Evolutionary conservation across 805 yeast genomes (phyloP), one percentile per base, ranked within the genome.

Genomic region (Saturnispora saitoi): DNA sequence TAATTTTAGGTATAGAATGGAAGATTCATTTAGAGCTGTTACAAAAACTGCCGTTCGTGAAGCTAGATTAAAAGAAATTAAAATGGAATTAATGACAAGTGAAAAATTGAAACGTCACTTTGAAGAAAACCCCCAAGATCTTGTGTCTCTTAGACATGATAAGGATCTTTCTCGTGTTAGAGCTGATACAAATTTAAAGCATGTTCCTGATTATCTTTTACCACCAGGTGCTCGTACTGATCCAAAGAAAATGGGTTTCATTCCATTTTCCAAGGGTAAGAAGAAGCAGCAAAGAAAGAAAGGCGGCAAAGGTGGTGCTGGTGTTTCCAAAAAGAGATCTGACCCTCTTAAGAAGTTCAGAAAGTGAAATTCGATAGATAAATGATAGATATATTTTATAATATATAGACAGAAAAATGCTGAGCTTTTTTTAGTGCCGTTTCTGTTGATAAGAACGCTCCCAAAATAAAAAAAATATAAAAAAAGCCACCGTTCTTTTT

Each of bases 51-150:
- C 96, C 0, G 79, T 93, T 24, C 80, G 97, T 66, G 97, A 93
- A 60, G 98, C 98, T 1, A 78, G 98, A 60, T 76, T 89, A 49
- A 85, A 80, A 64, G 99, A 93, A 62, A 75, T 91, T 64, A 86
- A 86, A 64, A 77, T 81, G 56, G 98, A 93, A 66, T 72, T 93
- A 63, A 70, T 93, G 53, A 79, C 91, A 40, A 86, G 95, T 57
- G 96, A 88, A 50, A 89, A 87, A 62, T 76, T 93, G 63, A 88
- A 89, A 67, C 77, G 96, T 61, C 95, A 88, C 68, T 93, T 93
- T 63, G 96, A 91, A 65, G 98, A 93, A 62, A 93, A 93, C 62
- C 99, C 99, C 7, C 95, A 87, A 61, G 99, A 93, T 67, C 75
- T 93, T 58, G 80, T 80, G 19, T 80, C 85, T 47, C 76, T 93